Evolutionary conservation across 1,284 basidiomycete genomes (phyloP).

Genomic region (Athelia psychrophila): DNA sequence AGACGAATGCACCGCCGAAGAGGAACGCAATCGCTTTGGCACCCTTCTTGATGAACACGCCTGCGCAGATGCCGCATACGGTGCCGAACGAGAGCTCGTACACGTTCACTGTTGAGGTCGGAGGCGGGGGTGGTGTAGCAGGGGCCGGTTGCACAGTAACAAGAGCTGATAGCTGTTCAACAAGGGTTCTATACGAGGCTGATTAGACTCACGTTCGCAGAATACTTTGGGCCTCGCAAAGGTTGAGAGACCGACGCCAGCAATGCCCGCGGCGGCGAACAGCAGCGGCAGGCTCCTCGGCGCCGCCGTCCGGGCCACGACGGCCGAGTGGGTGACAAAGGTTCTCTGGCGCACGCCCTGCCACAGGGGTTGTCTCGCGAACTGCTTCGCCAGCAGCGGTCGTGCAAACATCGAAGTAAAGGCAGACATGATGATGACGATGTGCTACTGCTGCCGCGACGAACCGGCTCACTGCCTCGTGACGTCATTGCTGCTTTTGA

Average conservation of each 20-base stretch:
- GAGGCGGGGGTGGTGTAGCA: slow-evolving; percentile 37
- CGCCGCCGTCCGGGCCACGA: no score
- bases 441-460: no score
- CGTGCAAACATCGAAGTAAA: slow-evolving; percentile 1
- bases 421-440: slow-evolving; percentile 1
- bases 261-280: slow-evolving; percentile 23
- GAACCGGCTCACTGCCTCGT: no score
- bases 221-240: slow-evolving; percentile 22
- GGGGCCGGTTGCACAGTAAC: background rate
- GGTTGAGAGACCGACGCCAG: slow-evolving; percentile 34
- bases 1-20: slow-evolving; percentile 82
- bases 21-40: slow-evolving; percentile 81
- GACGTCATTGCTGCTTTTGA: no score
- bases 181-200: background rate
- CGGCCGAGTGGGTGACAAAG: no score
- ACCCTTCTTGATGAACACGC: slow-evolving; percentile 94
- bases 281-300: slow-evolving; percentile 5
- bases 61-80: slow-evolving; percentile 84
- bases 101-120: slow-evolving; percentile 69
- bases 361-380: no score
- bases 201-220: slow-evolving; percentile 33
- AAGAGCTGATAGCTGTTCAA: slow-evolving; percentile 1
- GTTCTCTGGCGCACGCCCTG: no score
- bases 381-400: background rate
- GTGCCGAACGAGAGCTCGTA: slow-evolving; percentile 89